phyloP scores from a whole-genome alignment of 768 basidiomycete species.

The Agrocybe pediades region DNA sequence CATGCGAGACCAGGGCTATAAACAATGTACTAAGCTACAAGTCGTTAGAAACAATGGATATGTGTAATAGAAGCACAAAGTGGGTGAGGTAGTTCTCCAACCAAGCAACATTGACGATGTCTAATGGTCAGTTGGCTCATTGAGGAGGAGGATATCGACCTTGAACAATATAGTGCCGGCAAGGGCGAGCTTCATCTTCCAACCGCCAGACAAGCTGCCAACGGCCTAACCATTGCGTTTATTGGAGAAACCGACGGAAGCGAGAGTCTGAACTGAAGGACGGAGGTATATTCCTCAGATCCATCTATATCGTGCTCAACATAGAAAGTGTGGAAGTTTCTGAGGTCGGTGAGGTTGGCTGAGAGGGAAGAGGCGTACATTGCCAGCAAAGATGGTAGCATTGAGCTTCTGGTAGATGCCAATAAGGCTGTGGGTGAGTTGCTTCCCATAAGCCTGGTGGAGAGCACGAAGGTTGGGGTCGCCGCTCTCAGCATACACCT shows the following conservation, averaged over 20 bases:
- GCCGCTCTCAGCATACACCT: slow-evolving; percentile 81
- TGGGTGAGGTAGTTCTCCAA: slow-evolving; percentile 90
- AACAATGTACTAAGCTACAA: slow-evolving; percentile 9
- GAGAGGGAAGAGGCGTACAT: slow-evolving; percentile 80
- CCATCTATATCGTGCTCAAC: slow-evolving; percentile 99
- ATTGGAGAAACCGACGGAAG: slow-evolving; percentile 89
- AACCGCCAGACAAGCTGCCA: slow-evolving; percentile 93
- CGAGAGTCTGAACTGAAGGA: slow-evolving; percentile 88
- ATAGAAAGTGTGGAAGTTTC: slow-evolving; percentile 99
- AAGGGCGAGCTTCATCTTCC: slow-evolving; percentile 99
- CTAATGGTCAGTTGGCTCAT: slow-evolving; percentile 97
- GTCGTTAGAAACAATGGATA: neutral
- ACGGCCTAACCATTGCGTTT: slow-evolving; percentile 86
- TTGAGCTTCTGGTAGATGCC: slow-evolving; percentile 87
- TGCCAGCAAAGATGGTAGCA: slow-evolving; percentile 54
- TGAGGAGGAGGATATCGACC: slow-evolving; percentile 94
- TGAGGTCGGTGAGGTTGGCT: slow-evolving; percentile 82
- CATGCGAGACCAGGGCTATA: slow-evolving; percentile 94
- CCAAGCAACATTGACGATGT: slow-evolving; percentile 98
- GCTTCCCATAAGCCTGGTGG: slow-evolving; percentile 71
- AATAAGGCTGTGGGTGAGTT: slow-evolving; percentile 66
- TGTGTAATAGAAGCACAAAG: slow-evolving; percentile 90
- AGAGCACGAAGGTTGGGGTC: slow-evolving; percentile 90
- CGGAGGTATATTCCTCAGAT: slow-evolving; percentile 88
- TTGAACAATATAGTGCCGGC: slow-evolving; percentile 98